Evolutionary conservation across 1,284 basidiomycete species (phyloP).

Genomic region (Cutaneotrichosporon mucoides): DNA sequence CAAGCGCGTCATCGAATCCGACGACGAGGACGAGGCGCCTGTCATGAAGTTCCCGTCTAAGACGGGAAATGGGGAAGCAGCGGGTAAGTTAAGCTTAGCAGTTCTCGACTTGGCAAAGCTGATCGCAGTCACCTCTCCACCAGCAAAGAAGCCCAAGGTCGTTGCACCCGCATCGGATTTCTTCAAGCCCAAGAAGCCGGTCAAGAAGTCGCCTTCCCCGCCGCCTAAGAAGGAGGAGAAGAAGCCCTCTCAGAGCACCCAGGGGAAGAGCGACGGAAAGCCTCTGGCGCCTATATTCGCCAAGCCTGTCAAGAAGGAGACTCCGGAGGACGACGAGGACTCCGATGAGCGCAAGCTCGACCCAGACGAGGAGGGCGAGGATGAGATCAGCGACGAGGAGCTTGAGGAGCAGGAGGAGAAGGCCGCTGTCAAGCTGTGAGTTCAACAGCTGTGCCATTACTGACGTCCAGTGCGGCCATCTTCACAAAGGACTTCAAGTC

Average conservation of each 20-base stretch:
- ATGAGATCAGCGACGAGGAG: conserved; percentile 45
- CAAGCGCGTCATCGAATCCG: conserved; percentile 61
- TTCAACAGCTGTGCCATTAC: background rate
- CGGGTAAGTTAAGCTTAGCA: background rate
- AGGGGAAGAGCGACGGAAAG: conserved; percentile 29
- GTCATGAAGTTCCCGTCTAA: background rate
- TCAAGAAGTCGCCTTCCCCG: background rate
- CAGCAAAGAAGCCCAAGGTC: conserved; percentile 36
- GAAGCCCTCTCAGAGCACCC: conserved; percentile 10
- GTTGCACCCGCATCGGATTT: conserved; percentile 23
- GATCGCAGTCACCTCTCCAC: conserved; percentile 21
- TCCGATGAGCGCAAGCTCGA: conserved; percentile 36
- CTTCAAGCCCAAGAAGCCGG: conserved; percentile 17
- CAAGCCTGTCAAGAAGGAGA: conserved; percentile 31
- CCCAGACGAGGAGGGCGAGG: conserved; percentile 38
- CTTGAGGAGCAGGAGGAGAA: conserved; percentile 59
- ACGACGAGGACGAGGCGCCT: conserved; percentile 56
- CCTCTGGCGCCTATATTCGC: conserved; percentile 49
- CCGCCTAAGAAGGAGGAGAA: background rate
- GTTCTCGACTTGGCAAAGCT: background rate
- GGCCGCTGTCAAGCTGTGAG: conserved; percentile 61
- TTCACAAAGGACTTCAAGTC: conserved; percentile 52
- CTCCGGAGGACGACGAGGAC: conserved; percentile 33
- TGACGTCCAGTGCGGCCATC: conserved; percentile 58
- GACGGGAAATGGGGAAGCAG: conserved; percentile 10